Evolutionary conservation across 352 stramenopile species (phyloP).

Genomic region (Globisporangium echinulatum): DNA sequence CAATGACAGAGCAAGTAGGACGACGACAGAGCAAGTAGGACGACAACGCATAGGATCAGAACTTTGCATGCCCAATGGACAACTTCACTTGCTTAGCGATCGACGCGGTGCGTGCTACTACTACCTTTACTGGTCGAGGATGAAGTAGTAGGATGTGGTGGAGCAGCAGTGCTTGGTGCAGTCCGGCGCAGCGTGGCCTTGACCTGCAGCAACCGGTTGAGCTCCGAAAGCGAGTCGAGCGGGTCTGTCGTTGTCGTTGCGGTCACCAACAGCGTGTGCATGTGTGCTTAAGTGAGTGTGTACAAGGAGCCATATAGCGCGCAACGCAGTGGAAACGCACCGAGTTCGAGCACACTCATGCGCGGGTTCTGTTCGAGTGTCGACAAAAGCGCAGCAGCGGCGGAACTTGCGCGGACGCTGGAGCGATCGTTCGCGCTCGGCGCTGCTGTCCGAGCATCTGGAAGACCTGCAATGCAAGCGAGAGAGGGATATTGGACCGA

Average conservation of each 20-base stretch:
- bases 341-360: conserved; percentile 18
- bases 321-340: conserved; percentile 3
- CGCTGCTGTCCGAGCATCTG: not conserved
- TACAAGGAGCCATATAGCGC: not conserved
- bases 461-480: not conserved
- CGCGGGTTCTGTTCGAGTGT: conserved; percentile 6
- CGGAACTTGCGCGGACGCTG: not conserved
- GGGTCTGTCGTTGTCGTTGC: conserved; percentile 20
- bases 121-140: no score
- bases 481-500: no score
- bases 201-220: conserved; percentile 48
- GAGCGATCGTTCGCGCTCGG: not conserved
- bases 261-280: not conserved
- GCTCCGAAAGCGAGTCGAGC: conserved; percentile 43
- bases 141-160: not conserved
- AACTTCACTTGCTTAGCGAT: not conserved
- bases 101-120: not conserved
- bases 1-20: no score
- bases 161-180: not conserved
- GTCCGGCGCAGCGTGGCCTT: conserved; percentile 37
- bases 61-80: no score
- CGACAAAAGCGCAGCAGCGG: conserved; percentile 1
- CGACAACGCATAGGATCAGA: no score
- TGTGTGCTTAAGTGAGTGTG: not conserved
- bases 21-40: no score